Base-by-base conservation (phyloP, 305 asterid genomes). In the Striga hermonthica region DNA sequence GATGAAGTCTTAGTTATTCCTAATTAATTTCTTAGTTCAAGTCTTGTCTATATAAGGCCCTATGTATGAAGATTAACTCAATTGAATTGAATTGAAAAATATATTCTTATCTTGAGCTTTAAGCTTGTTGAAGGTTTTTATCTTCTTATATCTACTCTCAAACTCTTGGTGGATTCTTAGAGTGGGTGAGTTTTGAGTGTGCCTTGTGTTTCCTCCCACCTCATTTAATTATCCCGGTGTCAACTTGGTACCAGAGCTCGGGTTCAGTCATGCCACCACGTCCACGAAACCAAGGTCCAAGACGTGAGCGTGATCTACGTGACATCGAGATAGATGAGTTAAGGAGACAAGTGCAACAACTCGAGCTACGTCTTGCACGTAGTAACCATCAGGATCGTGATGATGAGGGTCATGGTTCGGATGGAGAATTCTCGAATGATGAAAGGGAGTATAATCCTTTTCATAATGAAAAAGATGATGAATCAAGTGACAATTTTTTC, bases 291-390 rank as follows among this genome's bases (percentile, higher is more conserved):
- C n/a, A n/a, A n/a, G n/a, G n/a, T 43, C 48, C 48, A 3, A 43
- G 48, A 11, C 48, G 48, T 43, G 48, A 43, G 9, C 9, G 48
- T 5, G 48, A 43, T 8, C 4, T 43, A 5, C 48, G 48, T 5
- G 48, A 43, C 9, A 43, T 43, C 48, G 9, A 43, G 48, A 5
- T 43, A 8, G 48, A 43, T 8, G 48, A 43, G 1, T 8, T 43
- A 11, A 43, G 48, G 48, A 43, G 48, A 43, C 48, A 43, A 43
- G 48, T 43, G 48, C 48, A 43, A 43, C 48, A 43, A 43, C 48
- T 43, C 48, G 5, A 43, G 48, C 48, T 5, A 11, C 48, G 48
- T 43, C 48, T 43, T 43, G 48, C 4, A 43, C 48, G 48, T 11
- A 6, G 9, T 8, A 11, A 43, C 6, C 48, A 6, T 8, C 9